Evolutionary conservation across 2,329 filamentous ascomycete genomes (phyloP).

Genomic region (Monosporascus sp.): DNA sequence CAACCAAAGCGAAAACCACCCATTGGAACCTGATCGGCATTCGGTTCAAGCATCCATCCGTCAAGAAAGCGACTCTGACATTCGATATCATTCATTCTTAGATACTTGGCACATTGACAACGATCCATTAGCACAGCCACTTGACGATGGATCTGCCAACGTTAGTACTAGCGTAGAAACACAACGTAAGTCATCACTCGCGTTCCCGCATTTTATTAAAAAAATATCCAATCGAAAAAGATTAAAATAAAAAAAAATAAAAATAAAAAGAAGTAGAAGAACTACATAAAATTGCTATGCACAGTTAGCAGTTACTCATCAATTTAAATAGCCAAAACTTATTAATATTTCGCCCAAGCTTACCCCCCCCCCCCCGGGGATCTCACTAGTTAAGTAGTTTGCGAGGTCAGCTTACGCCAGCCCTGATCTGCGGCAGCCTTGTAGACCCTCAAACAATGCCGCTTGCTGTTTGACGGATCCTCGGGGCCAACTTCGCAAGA

Average conservation of each 20-base stretch:
- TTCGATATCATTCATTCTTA: background rate
- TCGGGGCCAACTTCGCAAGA: too few species aligned
- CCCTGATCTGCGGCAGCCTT: background rate
- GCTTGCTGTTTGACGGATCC: background rate
- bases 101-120: background rate
- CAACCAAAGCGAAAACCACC: background rate
- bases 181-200: background rate
- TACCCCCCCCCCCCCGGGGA: background rate
- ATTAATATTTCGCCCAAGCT: background rate
- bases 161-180: background rate
- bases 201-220: background rate
- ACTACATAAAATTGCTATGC: background rate
- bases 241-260: too few species aligned
- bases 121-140: background rate
- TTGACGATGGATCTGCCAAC: background rate
- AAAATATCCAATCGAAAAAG: background rate
- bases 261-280: too few species aligned
- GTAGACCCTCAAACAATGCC: background rate
- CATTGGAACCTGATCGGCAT: background rate
- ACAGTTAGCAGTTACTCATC: background rate
- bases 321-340: background rate
- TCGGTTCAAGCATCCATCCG: background rate
- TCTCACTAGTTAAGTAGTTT: background rate
- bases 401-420: background rate
- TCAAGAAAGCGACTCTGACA: background rate